These are phyloP conservation scores for Fraxinus pennsylvanica DNA, from an alignment of 257 asterid species.

Conservation along the genomic window DNA sequence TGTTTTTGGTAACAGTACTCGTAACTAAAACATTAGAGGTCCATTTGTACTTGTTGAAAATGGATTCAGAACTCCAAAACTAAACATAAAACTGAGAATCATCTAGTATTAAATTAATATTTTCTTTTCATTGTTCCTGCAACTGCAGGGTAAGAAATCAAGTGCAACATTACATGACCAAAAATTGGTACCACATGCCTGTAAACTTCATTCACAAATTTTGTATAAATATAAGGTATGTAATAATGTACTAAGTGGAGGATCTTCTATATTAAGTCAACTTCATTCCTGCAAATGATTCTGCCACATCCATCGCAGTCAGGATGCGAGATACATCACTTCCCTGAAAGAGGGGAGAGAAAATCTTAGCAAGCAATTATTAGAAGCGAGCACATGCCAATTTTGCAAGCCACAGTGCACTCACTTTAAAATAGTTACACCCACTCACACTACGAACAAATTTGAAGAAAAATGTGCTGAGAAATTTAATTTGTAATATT, in stretches of 20 bases:
- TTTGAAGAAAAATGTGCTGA: no score
- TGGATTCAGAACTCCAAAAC: background rate
- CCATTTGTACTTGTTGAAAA: background rate
- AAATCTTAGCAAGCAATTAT: background rate
- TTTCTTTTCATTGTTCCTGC: background rate
- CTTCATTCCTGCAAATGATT: constrained; percentile 77
- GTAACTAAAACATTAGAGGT: background rate
- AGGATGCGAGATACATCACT: constrained; percentile 47
- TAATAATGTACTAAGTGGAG: background rate
- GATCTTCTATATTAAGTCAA: constrained; percentile 44
- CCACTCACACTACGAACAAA: no score
- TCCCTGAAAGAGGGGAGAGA: constrained; percentile 50
- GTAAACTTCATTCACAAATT: constrained; percentile 13
- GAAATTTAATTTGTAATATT: background rate
- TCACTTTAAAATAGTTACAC: background rate
- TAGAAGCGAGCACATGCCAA: background rate
- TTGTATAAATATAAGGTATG: constrained; percentile 3
- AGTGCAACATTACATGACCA: background rate
- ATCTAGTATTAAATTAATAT: background rate
- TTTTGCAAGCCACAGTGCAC: background rate
- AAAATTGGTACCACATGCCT: background rate
- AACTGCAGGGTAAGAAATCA: background rate
- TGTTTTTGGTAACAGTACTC: background rate
- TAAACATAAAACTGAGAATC: background rate
- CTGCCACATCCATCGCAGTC: constrained; percentile 73